These are phyloP conservation scores for Cokeromyces recurvatus DNA, from an alignment of 371 early-diverging fungal genomes.

Conservation along the genomic window DNA sequence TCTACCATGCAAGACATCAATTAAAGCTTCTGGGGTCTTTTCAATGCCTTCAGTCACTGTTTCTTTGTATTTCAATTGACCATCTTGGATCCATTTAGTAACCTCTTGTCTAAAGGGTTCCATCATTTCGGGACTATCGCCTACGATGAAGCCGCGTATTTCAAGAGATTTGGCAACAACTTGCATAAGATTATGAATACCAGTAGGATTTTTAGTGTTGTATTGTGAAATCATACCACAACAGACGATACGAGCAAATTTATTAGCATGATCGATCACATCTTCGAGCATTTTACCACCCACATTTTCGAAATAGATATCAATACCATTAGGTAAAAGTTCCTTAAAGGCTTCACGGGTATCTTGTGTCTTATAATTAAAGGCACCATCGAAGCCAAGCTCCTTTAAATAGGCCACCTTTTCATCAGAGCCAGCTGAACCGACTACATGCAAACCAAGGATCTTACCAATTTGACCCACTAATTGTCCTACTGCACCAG, in stretches of 20 bases:
- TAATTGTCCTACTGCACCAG: constrained; percentile 58
- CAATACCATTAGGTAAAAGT: constrained; percentile 65
- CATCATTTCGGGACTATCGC: constrained; percentile 46
- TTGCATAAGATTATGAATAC: constrained; percentile 28
- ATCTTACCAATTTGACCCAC: constrained; percentile 69
- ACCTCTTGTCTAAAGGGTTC: constrained; percentile 57
- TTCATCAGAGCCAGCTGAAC: constrained; percentile 74
- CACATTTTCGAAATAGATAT: constrained; percentile 73
- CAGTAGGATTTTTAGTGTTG: constrained; percentile 32
- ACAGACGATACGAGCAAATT: constrained; percentile 49
- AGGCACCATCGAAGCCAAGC: constrained; percentile 68
- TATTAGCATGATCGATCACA: constrained; percentile 50
- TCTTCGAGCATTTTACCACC: constrained; percentile 69
- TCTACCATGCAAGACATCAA: constrained; percentile 72
- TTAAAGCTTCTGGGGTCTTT: constrained; percentile 70
- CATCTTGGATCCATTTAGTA: constrained; percentile 58
- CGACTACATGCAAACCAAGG: constrained; percentile 69
- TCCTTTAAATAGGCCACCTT: constrained; percentile 67
- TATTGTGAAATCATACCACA: constrained; percentile 76
- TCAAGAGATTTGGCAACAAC: constrained; percentile 42
- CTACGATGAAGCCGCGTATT: constrained; percentile 69
- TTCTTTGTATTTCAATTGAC: constrained; percentile 65
- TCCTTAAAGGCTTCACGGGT: constrained; percentile 34
- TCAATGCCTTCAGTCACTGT: constrained; percentile 75
- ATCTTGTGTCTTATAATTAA: constrained; percentile 79